A percentile compares a stretch with the other conserved stretches of the same genome.
phyloP scores from a whole-genome alignment of 176 grass and related monocot genomes.

The Thalia dealbata region DNA sequence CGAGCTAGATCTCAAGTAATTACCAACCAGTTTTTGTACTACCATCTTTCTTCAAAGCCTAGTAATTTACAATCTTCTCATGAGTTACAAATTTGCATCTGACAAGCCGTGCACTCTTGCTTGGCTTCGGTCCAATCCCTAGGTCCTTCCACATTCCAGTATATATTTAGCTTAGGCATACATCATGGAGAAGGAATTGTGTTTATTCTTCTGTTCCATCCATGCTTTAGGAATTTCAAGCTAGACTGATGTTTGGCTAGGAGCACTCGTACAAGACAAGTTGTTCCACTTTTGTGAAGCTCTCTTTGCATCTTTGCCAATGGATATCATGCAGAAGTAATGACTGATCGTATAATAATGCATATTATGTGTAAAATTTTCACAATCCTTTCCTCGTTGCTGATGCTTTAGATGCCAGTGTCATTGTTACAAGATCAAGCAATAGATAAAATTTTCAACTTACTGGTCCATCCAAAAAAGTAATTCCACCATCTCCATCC shows the following conservation, averaged over 20 bases:
- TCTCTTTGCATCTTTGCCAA: not conserved
- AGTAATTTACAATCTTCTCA: not conserved
- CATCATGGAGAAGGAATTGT: not conserved
- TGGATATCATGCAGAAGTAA: not conserved
- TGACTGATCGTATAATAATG: not conserved
- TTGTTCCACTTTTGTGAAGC: not conserved
- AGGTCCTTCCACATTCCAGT: not conserved
- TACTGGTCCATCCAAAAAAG: not conserved
- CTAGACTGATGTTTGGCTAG: not conserved
- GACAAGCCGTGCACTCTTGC: not conserved
- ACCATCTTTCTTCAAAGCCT: not conserved
- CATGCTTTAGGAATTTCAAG: not conserved
- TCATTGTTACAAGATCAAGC: not conserved
- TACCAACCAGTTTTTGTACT: not conserved
- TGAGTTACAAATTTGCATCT: not conserved
- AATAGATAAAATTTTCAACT: not conserved
- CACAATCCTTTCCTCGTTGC: not conserved
- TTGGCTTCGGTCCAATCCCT: not conserved
- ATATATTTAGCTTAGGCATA: not conserved
- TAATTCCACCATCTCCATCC: not conserved
- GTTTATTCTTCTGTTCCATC: not conserved
- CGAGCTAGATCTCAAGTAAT: not conserved
- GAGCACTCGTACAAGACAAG: not conserved
- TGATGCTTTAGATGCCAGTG: not conserved
- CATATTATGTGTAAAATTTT: not conserved